A percentile compares a stretch with the other conserved stretches of the same genome.
Conservation (phyloP, 1,284 basidiomycete species). For the Golubevia pallescens region DNA sequence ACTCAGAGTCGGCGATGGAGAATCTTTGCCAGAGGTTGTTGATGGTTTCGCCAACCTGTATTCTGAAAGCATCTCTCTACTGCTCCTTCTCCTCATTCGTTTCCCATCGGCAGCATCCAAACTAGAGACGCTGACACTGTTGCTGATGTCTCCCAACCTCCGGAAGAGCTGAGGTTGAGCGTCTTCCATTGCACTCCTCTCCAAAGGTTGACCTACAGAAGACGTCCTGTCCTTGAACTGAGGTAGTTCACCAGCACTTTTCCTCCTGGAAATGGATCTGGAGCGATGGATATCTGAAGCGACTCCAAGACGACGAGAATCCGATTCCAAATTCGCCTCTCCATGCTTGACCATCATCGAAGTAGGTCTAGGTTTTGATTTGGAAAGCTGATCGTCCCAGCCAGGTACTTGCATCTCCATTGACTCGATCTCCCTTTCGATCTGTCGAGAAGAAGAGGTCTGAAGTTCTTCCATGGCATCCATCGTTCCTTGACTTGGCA, state of each 20-base stretch:
- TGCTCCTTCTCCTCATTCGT: conserved; percentile 33
- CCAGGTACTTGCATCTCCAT: neutral
- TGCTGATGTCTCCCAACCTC: conserved; percentile 2
- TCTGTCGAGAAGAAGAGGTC: conserved; percentile 9
- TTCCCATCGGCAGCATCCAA: neutral
- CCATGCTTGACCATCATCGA: conserved; percentile 12
- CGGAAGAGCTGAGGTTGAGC: conserved; percentile 8
- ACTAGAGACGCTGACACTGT: neutral
- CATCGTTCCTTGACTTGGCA: conserved; percentile 20
- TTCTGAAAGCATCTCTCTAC: conserved; percentile 51
- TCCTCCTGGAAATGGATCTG: neutral
- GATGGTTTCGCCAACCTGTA: conserved; percentile 34
- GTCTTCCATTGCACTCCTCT: conserved; percentile 8
- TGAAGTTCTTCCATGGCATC: conserved; percentile 22
- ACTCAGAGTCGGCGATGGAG: conserved; percentile 1
- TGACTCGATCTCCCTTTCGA: conserved; percentile 2
- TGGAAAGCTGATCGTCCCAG: conserved; percentile 8
- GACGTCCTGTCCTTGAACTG: neutral
- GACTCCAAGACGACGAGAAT: neutral
- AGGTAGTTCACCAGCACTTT: neutral
- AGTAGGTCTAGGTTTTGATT: conserved; percentile 26
- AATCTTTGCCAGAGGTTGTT: neutral
- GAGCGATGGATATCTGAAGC: neutral
- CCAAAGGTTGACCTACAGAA: conserved; percentile 19
- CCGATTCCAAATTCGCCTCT: too few species aligned